Evolutionary conservation across 176 grass and related monocot species (phyloP).

Genomic region (Microstegium vimineum): DNA sequence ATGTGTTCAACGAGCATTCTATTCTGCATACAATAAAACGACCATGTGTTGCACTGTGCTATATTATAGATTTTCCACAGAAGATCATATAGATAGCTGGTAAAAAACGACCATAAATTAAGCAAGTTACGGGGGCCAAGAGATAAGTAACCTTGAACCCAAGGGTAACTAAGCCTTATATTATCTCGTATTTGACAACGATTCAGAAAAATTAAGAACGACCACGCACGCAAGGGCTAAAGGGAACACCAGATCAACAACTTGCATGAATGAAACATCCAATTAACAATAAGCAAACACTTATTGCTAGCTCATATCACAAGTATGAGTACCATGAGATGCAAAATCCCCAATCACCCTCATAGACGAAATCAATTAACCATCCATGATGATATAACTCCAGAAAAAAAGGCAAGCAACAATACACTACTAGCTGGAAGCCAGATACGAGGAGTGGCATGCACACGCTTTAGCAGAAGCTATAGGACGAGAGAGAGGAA

Average conservation of each 20-base stretch:
- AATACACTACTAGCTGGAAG: neutral
- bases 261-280: neutral
- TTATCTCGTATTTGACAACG: neutral
- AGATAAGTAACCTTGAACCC: neutral
- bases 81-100: neutral
- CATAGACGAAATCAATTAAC: neutral
- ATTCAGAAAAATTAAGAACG: neutral
- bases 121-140: neutral
- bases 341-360: neutral
- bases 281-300: neutral
- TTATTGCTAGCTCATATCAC: neutral
- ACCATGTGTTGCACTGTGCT: neutral
- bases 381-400: neutral
- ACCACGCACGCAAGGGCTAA: neutral
- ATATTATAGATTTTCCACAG: neutral
- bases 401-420: neutral
- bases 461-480: neutral
- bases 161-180: neutral
- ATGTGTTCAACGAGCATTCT: neutral
- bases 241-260: neutral
- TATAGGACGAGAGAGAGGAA: neutral
- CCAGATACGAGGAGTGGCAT: conserved; percentile 7
- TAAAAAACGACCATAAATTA: neutral
- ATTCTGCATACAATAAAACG: conserved; percentile 51
- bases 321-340: neutral